Conservation (phyloP, 169 alveolate genomes). For the Babesia bigemina region DNA sequence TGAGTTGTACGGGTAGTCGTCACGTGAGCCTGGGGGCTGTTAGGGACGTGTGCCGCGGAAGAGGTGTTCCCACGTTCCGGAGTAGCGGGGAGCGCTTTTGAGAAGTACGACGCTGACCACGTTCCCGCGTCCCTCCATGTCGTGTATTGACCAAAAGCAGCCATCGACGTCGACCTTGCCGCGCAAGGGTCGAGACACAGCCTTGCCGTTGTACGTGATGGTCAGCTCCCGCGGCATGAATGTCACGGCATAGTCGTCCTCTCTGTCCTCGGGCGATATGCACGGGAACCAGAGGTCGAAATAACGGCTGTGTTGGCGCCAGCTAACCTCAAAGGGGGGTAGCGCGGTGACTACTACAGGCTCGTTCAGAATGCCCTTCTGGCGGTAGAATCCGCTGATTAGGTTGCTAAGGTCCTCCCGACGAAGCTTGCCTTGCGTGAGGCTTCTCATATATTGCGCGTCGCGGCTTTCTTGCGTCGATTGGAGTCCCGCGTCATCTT, state of each 20-base stretch:
- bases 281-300: slow-evolving; percentile 60
- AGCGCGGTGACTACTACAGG: slow-evolving; percentile 24
- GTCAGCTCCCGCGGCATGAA: slow-evolving; percentile 55
- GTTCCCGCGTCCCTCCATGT: slow-evolving; percentile 24
- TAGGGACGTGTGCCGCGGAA: slow-evolving; percentile 20
- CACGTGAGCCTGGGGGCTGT: slow-evolving; percentile 5
- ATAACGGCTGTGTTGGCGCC: slow-evolving; percentile 41
- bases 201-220: slow-evolving; percentile 40
- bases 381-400: slow-evolving; percentile 25
- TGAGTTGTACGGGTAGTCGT: neutral
- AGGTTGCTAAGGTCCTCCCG: slow-evolving; percentile 30
- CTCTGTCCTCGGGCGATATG: slow-evolving; percentile 6
- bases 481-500: neutral
- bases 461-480: slow-evolving; percentile 11
- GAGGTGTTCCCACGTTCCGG: slow-evolving; percentile 50
- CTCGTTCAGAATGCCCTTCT: slow-evolving; percentile 58
- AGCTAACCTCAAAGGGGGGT: slow-evolving; percentile 22
- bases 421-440: slow-evolving; percentile 6
- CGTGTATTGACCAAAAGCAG: slow-evolving; percentile 62
- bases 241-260: slow-evolving; percentile 36
- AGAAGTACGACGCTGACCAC: slow-evolving; percentile 37
- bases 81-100: slow-evolving; percentile 42
- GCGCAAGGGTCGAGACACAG: slow-evolving; percentile 16
- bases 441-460: slow-evolving; percentile 4
- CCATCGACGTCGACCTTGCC: slow-evolving; percentile 68